Percentiles rank a stretch among this genome's conserved stretches.
Conservation (phyloP, 2,329 filamentous ascomycete species). For the Phialocephala sp. region DNA sequence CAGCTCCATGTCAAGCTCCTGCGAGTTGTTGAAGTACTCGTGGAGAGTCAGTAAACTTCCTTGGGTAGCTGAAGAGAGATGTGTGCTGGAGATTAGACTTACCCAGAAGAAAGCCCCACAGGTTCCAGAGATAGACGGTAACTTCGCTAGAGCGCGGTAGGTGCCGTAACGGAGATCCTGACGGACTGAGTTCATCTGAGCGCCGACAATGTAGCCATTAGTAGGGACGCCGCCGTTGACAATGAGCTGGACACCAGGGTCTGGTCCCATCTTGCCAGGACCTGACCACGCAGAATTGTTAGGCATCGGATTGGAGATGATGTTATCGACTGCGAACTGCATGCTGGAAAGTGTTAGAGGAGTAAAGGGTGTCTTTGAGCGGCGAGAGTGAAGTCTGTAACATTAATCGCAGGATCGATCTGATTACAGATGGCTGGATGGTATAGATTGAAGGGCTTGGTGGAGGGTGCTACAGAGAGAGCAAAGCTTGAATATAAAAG, state of each 20-base stretch:
- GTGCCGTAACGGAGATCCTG: conserved; percentile 72
- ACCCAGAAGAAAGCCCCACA: conserved; percentile 85
- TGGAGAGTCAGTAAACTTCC: conserved; percentile 14
- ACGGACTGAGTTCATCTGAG: conserved; percentile 67
- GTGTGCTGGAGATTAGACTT: conserved; percentile 31
- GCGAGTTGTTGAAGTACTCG: conserved; percentile 78
- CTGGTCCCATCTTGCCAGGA: conserved; percentile 50
- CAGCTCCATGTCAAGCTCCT: conserved; percentile 84
- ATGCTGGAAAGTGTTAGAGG: conserved; percentile 47
- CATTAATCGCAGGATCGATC: not conserved
- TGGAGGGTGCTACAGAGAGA: not conserved
- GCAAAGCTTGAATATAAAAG: not conserved
- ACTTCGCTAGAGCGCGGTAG: conserved; percentile 68
- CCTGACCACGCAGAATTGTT: conserved; percentile 51
- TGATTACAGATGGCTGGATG: not conserved
- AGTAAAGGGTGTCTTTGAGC: not conserved
- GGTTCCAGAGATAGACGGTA: conserved; percentile 56
- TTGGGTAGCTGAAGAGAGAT: not conserved
- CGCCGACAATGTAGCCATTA: conserved; percentile 61
- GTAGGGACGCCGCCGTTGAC: conserved; percentile 52
- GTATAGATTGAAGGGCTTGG: not conserved
- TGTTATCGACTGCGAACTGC: conserved; percentile 61
- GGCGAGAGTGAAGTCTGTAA: not conserved
- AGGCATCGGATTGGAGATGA: conserved; percentile 57
- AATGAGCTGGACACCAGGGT: conserved; percentile 61